Evolutionary conservation across 257 asterid species (phyloP).

Genomic region (Voacanga thouarsii): DNA sequence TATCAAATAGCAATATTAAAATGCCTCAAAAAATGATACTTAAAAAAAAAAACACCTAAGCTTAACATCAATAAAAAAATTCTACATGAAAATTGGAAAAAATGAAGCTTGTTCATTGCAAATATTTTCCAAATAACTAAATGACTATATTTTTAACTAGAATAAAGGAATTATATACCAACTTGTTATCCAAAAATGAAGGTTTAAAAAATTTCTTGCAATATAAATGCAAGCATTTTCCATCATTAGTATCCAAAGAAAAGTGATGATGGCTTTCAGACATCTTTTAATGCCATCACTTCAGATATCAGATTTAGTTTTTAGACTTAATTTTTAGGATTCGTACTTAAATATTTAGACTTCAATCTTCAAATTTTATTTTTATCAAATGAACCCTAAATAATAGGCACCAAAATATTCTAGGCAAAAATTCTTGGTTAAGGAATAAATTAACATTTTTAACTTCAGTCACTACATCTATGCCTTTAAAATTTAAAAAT

Average conservation of each 20-base stretch:
- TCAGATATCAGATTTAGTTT: no score
- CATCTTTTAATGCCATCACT: conserved; percentile 4
- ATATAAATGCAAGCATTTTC: not conserved
- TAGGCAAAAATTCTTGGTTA: conserved; percentile 13
- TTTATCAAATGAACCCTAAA: no score
- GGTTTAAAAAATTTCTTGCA: conserved; percentile 1
- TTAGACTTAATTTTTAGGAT: no score
- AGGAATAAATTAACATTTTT: conserved; percentile 6
- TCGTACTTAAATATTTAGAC: no score
- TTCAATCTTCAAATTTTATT: no score
- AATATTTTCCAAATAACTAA: not conserved
- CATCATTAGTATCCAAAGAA: conserved; percentile 5
- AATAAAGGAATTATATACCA: conserved; percentile 17
- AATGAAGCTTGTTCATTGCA: not conserved
- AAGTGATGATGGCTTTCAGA: not conserved
- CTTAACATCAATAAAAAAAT: not conserved
- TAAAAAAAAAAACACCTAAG: not conserved
- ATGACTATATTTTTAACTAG: not conserved
- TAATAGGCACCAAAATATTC: conserved; percentile 13
- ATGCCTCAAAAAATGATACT: no score
- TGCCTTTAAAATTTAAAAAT: conserved; percentile 71
- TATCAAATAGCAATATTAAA: no score
- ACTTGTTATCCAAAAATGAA: conserved; percentile 1
- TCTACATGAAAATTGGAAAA: not conserved
- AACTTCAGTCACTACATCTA: conserved; percentile 48